These are phyloP conservation scores for Porcisia hertigi DNA, from an alignment of 208 protist species.

Conservation along the genomic window DNA sequence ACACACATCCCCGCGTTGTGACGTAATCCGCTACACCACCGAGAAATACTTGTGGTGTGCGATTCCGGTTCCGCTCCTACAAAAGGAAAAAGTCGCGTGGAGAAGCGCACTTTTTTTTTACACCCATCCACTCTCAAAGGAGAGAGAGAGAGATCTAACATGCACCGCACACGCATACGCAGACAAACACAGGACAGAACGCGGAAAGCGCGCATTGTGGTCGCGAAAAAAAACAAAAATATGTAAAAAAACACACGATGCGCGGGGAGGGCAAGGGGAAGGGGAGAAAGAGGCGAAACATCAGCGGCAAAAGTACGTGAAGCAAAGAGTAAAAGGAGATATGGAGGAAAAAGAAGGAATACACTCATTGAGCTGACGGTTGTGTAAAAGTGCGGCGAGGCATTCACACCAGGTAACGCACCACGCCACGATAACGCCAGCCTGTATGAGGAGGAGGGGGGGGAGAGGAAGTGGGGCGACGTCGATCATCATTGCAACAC, in stretches of 20 bases:
- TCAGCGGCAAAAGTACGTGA: background rate
- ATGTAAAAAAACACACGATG: background rate
- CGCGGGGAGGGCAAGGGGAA: background rate
- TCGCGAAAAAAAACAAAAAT: background rate
- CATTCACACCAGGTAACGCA: background rate
- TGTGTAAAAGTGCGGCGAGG: background rate
- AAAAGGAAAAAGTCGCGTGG: background rate
- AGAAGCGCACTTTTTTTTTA: background rate
- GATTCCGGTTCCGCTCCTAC: background rate
- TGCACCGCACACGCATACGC: background rate
- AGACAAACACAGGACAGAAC: background rate
- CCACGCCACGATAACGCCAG: background rate
- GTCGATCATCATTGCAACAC: background rate
- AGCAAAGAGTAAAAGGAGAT: conserved; percentile 13
- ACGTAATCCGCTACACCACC: background rate
- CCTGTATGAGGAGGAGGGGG: background rate
- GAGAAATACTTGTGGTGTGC: background rate
- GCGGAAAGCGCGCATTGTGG: background rate
- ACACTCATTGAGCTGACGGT: no score
- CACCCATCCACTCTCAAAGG: background rate
- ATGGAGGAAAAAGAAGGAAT: background rate
- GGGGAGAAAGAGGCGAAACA: background rate
- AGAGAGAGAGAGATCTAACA: no score
- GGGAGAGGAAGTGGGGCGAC: no score
- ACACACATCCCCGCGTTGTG: background rate